These are phyloP conservation scores for Crithidia sp. DNA, from an alignment of 208 protist species.

Conservation along the genomic window DNA sequence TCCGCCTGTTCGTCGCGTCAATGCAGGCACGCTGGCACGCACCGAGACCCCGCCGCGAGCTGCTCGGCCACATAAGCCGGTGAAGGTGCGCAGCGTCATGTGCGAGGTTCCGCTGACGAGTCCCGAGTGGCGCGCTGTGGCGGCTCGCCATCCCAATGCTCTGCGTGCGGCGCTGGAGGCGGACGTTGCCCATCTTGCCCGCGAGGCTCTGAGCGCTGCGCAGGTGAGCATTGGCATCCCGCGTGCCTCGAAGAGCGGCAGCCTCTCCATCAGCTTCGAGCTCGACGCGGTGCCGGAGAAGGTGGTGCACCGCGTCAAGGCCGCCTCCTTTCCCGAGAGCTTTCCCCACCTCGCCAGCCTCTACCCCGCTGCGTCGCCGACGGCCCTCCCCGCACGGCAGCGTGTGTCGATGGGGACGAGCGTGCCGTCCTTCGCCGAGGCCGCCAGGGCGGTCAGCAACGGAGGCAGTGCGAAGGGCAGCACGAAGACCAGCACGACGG, in stretches of 20 bases:
- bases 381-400: background rate
- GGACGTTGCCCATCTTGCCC: background rate
- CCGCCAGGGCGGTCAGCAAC: background rate
- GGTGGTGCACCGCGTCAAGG: background rate
- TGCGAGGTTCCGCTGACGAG: slow-evolving; percentile 16
- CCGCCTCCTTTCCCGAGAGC: slow-evolving; percentile 3
- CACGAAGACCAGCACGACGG: background rate
- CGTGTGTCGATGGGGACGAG: background rate
- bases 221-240: background rate
- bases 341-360: slow-evolving; percentile 13
- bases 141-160: background rate
- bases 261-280: slow-evolving; percentile 8
- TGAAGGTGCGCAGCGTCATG: background rate
- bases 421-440: background rate
- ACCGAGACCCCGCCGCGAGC: background rate
- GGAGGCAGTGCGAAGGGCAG: background rate
- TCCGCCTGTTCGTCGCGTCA: background rate
- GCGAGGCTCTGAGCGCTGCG: background rate
- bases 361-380: background rate
- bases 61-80: background rate
- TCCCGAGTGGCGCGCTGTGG: slow-evolving; percentile 1
- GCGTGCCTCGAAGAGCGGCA: background rate
- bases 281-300: slow-evolving; percentile 7
- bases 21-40: background rate
- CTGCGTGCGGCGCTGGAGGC: slow-evolving; percentile 2